Conservation (phyloP, 257 asterid genomes). For the Przewalskia tangutica region DNA sequence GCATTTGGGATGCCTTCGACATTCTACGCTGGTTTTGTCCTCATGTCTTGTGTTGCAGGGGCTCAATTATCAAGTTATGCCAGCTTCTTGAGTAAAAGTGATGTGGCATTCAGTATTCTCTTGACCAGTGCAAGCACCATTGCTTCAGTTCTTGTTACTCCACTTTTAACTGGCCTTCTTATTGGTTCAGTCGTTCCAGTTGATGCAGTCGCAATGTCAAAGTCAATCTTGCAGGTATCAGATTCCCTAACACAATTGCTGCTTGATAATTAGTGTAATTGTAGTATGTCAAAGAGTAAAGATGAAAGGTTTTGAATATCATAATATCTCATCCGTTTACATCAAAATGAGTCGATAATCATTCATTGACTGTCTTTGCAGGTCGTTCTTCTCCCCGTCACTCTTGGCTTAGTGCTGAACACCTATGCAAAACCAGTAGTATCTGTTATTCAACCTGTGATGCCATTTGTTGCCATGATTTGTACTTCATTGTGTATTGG, state of each 20-base stretch:
- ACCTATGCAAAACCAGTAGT: conserved; percentile 84
- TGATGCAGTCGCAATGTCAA: conserved; percentile 92
- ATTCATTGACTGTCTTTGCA: conserved; percentile 11
- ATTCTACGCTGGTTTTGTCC: conserved; percentile 86
- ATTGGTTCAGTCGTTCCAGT: conserved; percentile 96
- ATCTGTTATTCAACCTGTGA: conserved; percentile 70
- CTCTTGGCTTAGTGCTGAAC: conserved; percentile 75
- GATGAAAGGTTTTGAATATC: not conserved
- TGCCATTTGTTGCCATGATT: conserved; percentile 91
- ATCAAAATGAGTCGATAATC: not conserved
- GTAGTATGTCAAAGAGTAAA: not conserved
- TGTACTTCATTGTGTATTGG: conserved; percentile 97
- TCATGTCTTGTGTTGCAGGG: conserved; percentile 89
- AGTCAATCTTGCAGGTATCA: conserved; percentile 84
- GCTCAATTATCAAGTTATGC: conserved; percentile 97
- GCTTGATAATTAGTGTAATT: not conserved
- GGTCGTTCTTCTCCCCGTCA: conserved; percentile 89
- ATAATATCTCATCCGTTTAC: not conserved
- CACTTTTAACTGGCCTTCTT: conserved; percentile 81
- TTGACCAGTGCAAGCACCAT: conserved; percentile 88
- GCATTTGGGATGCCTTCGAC: conserved; percentile 71
- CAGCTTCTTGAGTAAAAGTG: conserved; percentile 90
- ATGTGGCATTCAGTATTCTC: conserved; percentile 90
- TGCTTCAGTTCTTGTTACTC: conserved; percentile 79
- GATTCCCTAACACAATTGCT: not conserved